These are phyloP conservation scores for Mimosa pudica DNA, from an alignment of 306 rosid genomes.

Conservation along the genomic window DNA sequence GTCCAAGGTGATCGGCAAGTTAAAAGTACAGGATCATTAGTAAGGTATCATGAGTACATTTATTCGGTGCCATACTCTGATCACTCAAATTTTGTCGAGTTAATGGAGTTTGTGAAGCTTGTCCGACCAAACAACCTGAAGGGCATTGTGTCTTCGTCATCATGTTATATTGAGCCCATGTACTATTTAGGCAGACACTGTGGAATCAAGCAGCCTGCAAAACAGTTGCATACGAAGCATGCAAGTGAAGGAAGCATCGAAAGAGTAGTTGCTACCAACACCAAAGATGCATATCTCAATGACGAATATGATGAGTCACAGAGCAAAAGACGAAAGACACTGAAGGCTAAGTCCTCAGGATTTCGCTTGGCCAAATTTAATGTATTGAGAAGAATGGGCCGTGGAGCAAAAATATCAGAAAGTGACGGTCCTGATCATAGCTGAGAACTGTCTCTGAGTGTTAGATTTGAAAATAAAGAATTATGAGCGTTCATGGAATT, in stretches of 20 bases:
- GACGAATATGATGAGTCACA: constrained; percentile 16
- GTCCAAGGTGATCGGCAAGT: constrained; percentile 35
- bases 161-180: constrained; percentile 66
- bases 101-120: constrained; percentile 60
- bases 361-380: constrained; percentile 47
- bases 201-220: constrained; percentile 44
- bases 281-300: constrained; percentile 13
- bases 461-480: constrained; percentile 7
- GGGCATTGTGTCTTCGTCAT: constrained; percentile 67
- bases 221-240: constrained; percentile 18
- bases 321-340: constrained; percentile 35
- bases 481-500: constrained; percentile 12
- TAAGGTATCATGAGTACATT: constrained; percentile 50
- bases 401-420: constrained; percentile 58
- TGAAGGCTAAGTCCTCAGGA: constrained; percentile 37
- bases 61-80: constrained; percentile 73
- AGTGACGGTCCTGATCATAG: constrained; percentile 30
- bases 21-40: constrained; percentile 31
- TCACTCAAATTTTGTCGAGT: constrained; percentile 66
- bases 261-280: constrained; percentile 20
- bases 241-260: constrained; percentile 41
- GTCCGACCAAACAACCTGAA: constrained; percentile 58
- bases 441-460: constrained; percentile 1
- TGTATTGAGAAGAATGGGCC: constrained; percentile 43
- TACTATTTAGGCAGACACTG: constrained; percentile 63